A percentile compares a stretch with the other conserved stretches of the same genome.
Evolutionary conservation across 1,139 yeast species (phyloP).

Genomic region (Hansenula lynferdii): DNA sequence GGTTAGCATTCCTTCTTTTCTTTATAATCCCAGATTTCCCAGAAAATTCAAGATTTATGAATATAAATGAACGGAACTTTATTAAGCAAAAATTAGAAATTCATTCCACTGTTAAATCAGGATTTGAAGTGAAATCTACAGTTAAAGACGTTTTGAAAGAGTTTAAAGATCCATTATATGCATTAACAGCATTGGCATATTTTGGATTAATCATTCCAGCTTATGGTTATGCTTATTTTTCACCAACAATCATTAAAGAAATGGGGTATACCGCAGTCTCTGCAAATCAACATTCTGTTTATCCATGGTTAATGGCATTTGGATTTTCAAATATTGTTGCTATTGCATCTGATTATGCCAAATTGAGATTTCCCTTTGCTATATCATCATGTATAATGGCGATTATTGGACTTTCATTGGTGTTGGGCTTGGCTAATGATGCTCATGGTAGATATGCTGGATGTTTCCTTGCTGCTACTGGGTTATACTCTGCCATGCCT

Average conservation of each 20-base stretch:
- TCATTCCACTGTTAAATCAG: conserved; percentile 36
- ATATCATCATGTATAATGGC: conserved; percentile 31
- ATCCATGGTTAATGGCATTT: conserved; percentile 43
- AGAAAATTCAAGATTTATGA: conserved; percentile 47
- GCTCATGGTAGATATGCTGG: conserved; percentile 57
- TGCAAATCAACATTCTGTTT: conserved; percentile 47
- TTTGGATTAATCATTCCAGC: conserved; percentile 43
- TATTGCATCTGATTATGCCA: conserved; percentile 33
- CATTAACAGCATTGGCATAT: conserved; percentile 45
- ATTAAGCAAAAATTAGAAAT: conserved; percentile 39
- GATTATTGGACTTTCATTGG: conserved; percentile 38
- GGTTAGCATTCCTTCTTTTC: conserved; percentile 53
- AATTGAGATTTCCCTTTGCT: conserved; percentile 31
- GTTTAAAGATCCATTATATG: conserved; percentile 52
- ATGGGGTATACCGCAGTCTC: conserved; percentile 39
- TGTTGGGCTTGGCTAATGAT: conserved; percentile 36
- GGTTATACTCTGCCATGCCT: conserved; percentile 74
- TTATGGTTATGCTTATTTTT: conserved; percentile 45
- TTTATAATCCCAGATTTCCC: conserved; percentile 74
- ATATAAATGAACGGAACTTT: conserved; percentile 34
- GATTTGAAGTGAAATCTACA: conserved; percentile 27
- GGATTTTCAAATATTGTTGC: conserved; percentile 36
- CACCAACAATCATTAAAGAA: conserved; percentile 41
- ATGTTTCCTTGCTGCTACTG: conserved; percentile 61
- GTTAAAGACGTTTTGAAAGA: conserved; percentile 29